A percentile compares a stretch with the other conserved stretches of the same genome.
These are phyloP conservation scores for Monilinia vaccinii-corymbosi DNA, from an alignment of 2,329 filamentous ascomycete species.

Conservation along the genomic window DNA sequence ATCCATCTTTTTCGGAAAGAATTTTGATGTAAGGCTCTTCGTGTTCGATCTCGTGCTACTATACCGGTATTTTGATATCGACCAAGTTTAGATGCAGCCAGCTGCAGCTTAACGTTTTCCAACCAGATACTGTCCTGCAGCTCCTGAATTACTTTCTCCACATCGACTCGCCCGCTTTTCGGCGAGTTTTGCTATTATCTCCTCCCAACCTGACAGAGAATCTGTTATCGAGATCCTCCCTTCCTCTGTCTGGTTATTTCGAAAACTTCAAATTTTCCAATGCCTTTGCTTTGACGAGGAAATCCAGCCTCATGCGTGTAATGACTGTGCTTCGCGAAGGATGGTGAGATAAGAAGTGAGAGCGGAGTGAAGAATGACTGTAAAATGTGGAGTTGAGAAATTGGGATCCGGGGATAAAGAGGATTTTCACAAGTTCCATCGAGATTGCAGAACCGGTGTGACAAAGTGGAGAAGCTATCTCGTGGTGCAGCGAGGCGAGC, in stretches of 20 bases:
- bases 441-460: background rate
- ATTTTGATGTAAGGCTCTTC: background rate
- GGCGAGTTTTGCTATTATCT: background rate
- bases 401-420: background rate
- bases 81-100: background rate
- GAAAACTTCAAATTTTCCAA: background rate
- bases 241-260: background rate
- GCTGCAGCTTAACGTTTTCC: background rate
- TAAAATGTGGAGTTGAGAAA: background rate
- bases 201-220: background rate
- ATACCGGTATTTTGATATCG: background rate
- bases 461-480: background rate
- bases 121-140: background rate
- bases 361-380: background rate
- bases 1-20: constrained; percentile 2
- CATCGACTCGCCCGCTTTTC: background rate
- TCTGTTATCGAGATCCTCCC: background rate
- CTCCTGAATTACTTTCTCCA: background rate
- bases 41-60: background rate
- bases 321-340: background rate
- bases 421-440: background rate
- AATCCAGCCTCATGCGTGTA: constrained; percentile 6
- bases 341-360: background rate
- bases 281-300: constrained; percentile 4
- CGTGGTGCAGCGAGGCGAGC: background rate